These are phyloP conservation scores for Ophiostoma ips DNA, from an alignment of 2,329 filamentous ascomycete species.

Conservation along the genomic window DNA sequence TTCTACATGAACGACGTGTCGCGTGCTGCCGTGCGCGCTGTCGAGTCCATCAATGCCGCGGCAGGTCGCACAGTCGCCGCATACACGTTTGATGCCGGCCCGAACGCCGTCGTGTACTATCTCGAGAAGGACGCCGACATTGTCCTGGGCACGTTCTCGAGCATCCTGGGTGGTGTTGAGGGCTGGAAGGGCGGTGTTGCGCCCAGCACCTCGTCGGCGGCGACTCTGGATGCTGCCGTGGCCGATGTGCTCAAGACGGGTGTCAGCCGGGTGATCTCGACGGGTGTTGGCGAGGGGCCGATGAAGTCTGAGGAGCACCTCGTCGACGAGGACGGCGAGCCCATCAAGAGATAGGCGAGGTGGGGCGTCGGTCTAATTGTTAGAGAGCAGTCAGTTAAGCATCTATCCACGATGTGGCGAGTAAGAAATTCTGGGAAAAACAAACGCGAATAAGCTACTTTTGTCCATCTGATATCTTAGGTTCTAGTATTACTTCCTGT, in stretches of 20 bases:
- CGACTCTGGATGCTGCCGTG: conserved; percentile 52
- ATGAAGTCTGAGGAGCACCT: conserved; percentile 65
- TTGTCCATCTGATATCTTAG: too few species aligned
- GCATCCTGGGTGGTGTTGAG: conserved; percentile 44
- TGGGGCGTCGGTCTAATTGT: not conserved
- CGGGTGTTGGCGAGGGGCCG: conserved; percentile 81
- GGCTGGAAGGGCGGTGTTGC: conserved; percentile 53
- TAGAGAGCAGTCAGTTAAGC: too few species aligned
- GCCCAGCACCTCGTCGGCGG: conserved; percentile 34
- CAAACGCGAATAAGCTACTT: too few species aligned
- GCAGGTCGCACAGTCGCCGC: conserved; percentile 73
- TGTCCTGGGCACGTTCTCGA: conserved; percentile 68
- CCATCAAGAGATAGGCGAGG: conserved; percentile 19
- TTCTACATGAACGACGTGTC: conserved; percentile 97
- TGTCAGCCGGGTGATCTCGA: conserved; percentile 80
- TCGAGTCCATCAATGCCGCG: conserved; percentile 73
- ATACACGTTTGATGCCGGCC: conserved; percentile 95
- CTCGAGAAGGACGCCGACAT: conserved; percentile 59
- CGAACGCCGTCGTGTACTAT: conserved; percentile 95
- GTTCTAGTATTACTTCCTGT: too few species aligned
- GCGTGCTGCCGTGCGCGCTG: conserved; percentile 70
- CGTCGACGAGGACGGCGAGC: conserved; percentile 51
- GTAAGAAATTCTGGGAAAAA: too few species aligned
- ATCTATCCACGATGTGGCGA: too few species aligned
- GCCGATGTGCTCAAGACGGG: conserved; percentile 57